Percentiles rank a stretch among this genome's conserved stretches.
Conservation (phyloP, 805 yeast species). For the Huiozyma sinensis region DNA sequence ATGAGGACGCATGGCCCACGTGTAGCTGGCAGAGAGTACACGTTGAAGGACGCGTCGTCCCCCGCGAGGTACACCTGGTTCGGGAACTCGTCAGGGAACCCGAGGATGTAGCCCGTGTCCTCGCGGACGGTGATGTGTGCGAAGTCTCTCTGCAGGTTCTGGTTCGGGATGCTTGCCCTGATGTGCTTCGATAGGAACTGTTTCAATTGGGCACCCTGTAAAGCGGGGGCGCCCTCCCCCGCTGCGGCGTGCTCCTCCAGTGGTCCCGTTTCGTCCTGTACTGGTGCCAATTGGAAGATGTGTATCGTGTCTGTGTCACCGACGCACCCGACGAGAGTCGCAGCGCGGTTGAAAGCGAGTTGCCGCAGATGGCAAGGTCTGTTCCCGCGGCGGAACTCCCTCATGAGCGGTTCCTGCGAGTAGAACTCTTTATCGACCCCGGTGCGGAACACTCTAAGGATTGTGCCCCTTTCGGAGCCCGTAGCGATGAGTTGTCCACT, state of each 20-base stretch:
- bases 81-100: conserved; percentile 26
- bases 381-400: conserved; percentile 62
- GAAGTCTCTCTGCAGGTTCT: conserved; percentile 21
- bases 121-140: conserved; percentile 23
- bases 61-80: conserved; percentile 22
- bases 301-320: conserved; percentile 87
- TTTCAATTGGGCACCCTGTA: conserved; percentile 13
- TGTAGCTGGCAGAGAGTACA: conserved; percentile 20
- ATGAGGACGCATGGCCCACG: conserved; percentile 23
- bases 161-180: conserved; percentile 22
- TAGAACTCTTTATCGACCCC: conserved; percentile 36
- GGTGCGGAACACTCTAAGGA: conserved; percentile 48
- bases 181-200: conserved; percentile 17
- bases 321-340: conserved; percentile 63
- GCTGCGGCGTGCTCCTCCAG: neutral
- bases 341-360: conserved; percentile 51
- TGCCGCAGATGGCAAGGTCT: conserved; percentile 65
- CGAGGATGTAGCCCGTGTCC: conserved; percentile 13
- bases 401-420: conserved; percentile 16
- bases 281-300: conserved; percentile 55
- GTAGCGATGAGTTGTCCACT: conserved; percentile 57
- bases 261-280: neutral
- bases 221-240: conserved; percentile 7
- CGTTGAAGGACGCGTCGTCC: conserved; percentile 20
- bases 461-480: conserved; percentile 62